A percentile compares a stretch with the other conserved stretches of the same genome.
phyloP scores from a whole-genome alignment of 148 eudicot genomes.

The Dianthus caryophyllus region DNA sequence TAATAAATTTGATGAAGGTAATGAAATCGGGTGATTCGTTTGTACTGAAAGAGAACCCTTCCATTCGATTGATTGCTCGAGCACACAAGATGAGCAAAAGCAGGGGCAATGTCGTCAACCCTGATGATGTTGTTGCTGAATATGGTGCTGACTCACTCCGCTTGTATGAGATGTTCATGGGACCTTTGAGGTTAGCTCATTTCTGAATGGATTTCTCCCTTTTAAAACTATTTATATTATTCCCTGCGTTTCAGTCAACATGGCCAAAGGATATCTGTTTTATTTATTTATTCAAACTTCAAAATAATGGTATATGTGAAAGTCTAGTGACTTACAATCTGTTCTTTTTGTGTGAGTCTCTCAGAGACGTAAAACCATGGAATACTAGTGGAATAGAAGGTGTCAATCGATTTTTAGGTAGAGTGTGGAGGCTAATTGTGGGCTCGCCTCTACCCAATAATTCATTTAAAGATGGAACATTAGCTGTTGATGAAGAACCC shows the following conservation, averaged over 20 bases:
- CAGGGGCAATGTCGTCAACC: constrained; percentile 93
- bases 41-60: constrained; percentile 78
- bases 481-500: constrained; percentile 55
- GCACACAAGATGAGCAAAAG: constrained; percentile 98
- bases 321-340: not conserved
- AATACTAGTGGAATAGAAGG: constrained; percentile 98
- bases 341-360: constrained; percentile 15
- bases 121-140: constrained; percentile 85
- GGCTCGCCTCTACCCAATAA: constrained; percentile 72
- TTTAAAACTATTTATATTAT: not conserved
- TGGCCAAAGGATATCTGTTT: no score
- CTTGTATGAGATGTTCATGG: constrained; percentile 99
- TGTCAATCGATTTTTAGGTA: constrained; percentile 84
- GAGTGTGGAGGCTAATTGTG: constrained; percentile 91
- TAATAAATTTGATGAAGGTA: constrained; percentile 45
- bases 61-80: constrained; percentile 65
- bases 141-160: constrained; percentile 99
- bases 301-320: no score
- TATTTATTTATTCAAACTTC: no score
- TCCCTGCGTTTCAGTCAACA: not conserved
- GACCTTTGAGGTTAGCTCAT: constrained; percentile 72
- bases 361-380: constrained; percentile 90
- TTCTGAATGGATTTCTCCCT: constrained; percentile 3
- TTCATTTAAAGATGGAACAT: constrained; percentile 57
- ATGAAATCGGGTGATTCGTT: constrained; percentile 76